Evolutionary conservation across 2,329 filamentous ascomycete genomes (phyloP).

Genomic region (Aureobasidium sp.): DNA sequence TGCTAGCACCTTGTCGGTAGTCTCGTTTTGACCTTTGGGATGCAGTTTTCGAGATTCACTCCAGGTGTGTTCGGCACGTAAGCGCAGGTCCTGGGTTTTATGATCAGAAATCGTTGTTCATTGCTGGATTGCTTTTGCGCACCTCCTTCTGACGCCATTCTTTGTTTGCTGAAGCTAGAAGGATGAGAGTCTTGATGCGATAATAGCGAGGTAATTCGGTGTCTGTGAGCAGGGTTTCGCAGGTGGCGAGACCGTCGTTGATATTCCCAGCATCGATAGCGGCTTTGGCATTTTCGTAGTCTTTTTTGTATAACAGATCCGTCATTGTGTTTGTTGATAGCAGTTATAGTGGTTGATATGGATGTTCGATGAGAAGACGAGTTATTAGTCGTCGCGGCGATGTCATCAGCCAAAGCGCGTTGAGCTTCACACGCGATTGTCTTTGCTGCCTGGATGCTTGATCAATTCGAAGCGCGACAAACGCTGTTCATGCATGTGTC

Average conservation of each 20-base stretch:
- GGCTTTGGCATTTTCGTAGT: background rate
- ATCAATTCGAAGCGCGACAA: background rate
- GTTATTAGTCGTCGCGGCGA: background rate
- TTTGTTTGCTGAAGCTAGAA: conserved; percentile 1
- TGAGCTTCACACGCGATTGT: background rate
- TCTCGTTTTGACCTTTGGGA: background rate
- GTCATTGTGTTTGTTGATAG: background rate
- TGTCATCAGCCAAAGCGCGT: background rate
- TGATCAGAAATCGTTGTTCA: no score
- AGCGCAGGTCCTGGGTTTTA: background rate
- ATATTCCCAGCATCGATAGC: background rate
- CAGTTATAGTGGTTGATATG: background rate
- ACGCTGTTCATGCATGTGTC: background rate
- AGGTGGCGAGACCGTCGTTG: background rate
- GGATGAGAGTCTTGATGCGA: background rate
- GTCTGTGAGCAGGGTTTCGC: background rate
- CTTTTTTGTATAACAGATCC: background rate
- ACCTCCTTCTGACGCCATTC: conserved; percentile 2
- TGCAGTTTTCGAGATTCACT: background rate
- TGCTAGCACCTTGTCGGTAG: background rate
- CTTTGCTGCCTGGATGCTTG: background rate
- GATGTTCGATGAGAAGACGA: background rate
- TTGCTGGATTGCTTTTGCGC: no score
- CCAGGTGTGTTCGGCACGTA: conserved; percentile 1
- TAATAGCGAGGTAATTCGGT: conserved; percentile 6